phyloP scores from a whole-genome alignment of 768 basidiomycete genomes.

The Lentinula edodes region DNA sequence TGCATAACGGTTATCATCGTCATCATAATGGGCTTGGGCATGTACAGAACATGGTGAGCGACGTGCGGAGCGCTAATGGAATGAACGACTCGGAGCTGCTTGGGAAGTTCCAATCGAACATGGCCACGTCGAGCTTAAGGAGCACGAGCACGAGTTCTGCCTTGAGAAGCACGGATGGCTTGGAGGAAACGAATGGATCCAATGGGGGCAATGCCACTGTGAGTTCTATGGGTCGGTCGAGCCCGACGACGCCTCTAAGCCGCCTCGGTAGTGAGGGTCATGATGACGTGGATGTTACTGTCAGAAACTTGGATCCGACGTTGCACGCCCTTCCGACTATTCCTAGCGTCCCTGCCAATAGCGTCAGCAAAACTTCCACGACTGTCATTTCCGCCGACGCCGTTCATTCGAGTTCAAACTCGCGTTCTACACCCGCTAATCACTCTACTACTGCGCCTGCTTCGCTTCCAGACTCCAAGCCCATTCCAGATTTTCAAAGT shows the following conservation, averaged over 20 bases:
- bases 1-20: neutral
- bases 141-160: neutral
- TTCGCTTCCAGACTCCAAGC: too few relatives aligned
- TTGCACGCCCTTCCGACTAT: neutral
- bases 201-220: neutral
- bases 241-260: neutral
- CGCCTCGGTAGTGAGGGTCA: neutral
- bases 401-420: neutral
- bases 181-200: neutral
- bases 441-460: too few relatives aligned
- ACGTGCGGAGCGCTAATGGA: neutral
- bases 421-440: neutral
- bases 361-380: too few relatives aligned
- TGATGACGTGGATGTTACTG: neutral
- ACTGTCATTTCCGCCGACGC: neutral
- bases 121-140: constrained; percentile 4
- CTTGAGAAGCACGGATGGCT: neutral
- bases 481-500: neutral
- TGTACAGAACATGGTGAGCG: neutral
- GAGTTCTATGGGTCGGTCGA: neutral
- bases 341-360: neutral
- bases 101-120: neutral
- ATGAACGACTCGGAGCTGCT: neutral
- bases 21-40: neutral
- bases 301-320: neutral